Conservation (phyloP, 306 rosid genomes). For the Fragaria nilgerrensis region DNA sequence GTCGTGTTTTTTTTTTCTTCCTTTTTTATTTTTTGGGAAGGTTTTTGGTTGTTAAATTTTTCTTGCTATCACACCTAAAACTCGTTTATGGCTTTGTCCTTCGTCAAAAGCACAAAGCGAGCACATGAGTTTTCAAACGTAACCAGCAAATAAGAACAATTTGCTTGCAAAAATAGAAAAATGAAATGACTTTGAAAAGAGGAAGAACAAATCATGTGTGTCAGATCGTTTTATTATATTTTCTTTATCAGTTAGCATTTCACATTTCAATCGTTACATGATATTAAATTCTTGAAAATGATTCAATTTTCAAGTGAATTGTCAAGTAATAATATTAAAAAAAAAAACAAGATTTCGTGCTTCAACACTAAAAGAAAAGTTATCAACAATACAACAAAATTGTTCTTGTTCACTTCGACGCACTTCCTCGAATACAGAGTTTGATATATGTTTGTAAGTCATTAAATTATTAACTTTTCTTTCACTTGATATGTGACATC, state of each 20-base stretch:
- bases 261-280: not conserved
- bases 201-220: conserved; percentile 11
- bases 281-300: too few relatives aligned
- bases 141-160: not conserved
- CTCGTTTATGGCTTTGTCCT: conserved; percentile 8
- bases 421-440: too few relatives aligned
- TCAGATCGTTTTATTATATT: not conserved
- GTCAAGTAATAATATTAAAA: not conserved
- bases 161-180: not conserved
- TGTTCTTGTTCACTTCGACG: too few relatives aligned
- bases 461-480: too few relatives aligned
- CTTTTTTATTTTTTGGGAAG: not conserved
- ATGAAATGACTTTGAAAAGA: conserved; percentile 2
- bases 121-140: conserved; percentile 1
- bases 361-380: too few relatives aligned
- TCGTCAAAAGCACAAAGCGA: conserved; percentile 6
- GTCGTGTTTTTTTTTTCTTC: not conserved
- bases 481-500: not conserved
- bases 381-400: too few relatives aligned
- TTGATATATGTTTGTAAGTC: too few relatives aligned
- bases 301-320: not conserved
- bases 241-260: not conserved
- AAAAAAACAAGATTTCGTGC: too few relatives aligned
- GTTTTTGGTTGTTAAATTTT: not conserved
- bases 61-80: conserved; percentile 8